These are phyloP conservation scores for Sphagnum tenellum DNA, from an alignment of 225 moss, liverwort and hornwort genomes.

Conservation along the genomic window DNA sequence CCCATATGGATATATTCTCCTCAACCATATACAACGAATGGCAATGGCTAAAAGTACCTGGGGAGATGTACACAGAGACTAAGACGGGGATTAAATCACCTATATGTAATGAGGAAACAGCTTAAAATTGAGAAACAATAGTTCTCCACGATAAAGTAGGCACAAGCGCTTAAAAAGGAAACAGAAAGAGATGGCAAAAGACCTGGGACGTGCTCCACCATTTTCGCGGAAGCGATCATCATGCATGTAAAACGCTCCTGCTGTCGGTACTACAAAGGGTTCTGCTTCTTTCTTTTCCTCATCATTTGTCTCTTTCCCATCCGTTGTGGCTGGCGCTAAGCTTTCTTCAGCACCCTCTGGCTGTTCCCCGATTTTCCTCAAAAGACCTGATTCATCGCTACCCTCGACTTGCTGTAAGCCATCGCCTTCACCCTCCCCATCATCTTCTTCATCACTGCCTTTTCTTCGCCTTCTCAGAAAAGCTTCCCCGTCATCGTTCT, in stretches of 20 bases:
- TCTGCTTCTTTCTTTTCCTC: slow-evolving; percentile 93
- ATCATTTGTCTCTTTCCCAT: slow-evolving; percentile 44
- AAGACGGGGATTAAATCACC: no score
- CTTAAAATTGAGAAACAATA: no score
- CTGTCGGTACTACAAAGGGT: slow-evolving; percentile 96
- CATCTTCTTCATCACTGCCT: slow-evolving; percentile 73
- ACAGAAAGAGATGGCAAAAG: neutral
- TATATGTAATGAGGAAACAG: no score
- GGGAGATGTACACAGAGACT: no score
- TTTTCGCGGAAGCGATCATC: slow-evolving; percentile 92
- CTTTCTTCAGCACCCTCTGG: slow-evolving; percentile 33
- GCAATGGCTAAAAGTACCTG: no score
- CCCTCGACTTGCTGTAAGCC: slow-evolving; percentile 32
- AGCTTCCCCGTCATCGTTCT: slow-evolving; percentile 23
- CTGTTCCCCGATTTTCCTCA: slow-evolving; percentile 49
- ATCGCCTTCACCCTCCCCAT: slow-evolving; percentile 42
- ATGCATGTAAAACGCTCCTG: slow-evolving; percentile 98
- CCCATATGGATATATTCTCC: no score
- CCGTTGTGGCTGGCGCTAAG: slow-evolving; percentile 19
- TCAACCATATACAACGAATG: no score
- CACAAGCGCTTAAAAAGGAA: neutral
- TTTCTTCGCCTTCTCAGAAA: slow-evolving; percentile 58
- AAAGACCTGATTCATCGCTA: slow-evolving; percentile 20
- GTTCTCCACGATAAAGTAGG: neutral
- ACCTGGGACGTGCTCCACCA: slow-evolving; percentile 94